A percentile compares a stretch with the other conserved stretches of the same genome.
phyloP scores from a whole-genome alignment of 1,139 yeast genomes.

The Maudiozyma humilis region DNA sequence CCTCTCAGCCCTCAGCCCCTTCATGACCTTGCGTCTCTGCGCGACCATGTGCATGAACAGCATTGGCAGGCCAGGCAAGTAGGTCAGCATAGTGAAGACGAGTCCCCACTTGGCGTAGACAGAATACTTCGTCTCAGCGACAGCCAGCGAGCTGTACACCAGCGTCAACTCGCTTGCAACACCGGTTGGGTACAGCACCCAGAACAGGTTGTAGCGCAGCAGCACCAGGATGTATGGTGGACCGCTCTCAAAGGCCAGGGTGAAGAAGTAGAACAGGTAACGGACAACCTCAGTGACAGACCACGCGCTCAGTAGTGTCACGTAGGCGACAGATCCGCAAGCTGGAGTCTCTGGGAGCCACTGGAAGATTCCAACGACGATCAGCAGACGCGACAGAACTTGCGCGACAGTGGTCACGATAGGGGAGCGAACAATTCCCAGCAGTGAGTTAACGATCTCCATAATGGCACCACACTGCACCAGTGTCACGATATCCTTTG shows the following conservation, averaged over 20 bases:
- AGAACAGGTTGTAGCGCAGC: conserved; percentile 77
- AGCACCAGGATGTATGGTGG: conserved; percentile 52
- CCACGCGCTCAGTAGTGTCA: conserved; percentile 77
- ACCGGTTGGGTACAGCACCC: conserved; percentile 81
- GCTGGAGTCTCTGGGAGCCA: conserved; percentile 61
- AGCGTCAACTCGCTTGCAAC: conserved; percentile 75
- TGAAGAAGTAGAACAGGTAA: conserved; percentile 71
- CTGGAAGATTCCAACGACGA: conserved; percentile 77
- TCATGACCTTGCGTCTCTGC: conserved; percentile 69
- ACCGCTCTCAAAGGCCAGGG: conserved; percentile 33
- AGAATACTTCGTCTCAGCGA: conserved; percentile 49
- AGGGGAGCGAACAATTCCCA: conserved; percentile 81
- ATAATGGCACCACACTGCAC: conserved; percentile 80
- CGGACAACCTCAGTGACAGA: conserved; percentile 81
- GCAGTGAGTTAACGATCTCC: conserved; percentile 69
- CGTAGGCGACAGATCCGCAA: conserved; percentile 46
- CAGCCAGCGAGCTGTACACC: conserved; percentile 57
- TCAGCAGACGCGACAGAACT: conserved; percentile 72
- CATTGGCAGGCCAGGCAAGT: conserved; percentile 80
- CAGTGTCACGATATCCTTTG: conserved; percentile 51
- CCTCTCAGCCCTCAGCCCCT: conserved; percentile 16
- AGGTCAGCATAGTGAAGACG: conserved; percentile 51
- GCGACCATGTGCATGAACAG: conserved; percentile 81
- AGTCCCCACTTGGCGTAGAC: conserved; percentile 47
- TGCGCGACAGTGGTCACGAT: conserved; percentile 76